A percentile compares a stretch with the other conserved stretches of the same genome.
phyloP scores from a whole-genome alignment of 306 rosid genomes.

The Quercus agrifolia region DNA sequence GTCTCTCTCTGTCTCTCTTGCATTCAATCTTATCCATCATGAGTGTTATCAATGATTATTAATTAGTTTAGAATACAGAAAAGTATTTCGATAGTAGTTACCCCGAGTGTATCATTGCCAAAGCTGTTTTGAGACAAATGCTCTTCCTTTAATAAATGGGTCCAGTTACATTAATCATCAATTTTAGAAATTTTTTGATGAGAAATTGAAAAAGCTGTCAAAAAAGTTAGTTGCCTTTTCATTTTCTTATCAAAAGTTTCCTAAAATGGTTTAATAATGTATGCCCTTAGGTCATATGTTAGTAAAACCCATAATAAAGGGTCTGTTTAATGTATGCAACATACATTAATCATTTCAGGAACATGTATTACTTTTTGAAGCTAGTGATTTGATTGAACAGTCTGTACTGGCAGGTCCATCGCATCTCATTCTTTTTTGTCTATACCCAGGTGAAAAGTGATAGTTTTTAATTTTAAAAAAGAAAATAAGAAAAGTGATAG shows the following conservation, averaged over 20 bases:
- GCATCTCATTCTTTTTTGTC: neutral
- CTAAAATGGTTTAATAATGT: too few species aligned
- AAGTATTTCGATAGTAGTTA: neutral
- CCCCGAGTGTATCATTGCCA: neutral
- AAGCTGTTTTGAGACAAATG: neutral
- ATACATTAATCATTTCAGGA: neutral
- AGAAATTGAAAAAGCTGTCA: too few species aligned
- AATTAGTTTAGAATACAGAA: neutral
- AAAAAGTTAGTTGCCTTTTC: too few species aligned
- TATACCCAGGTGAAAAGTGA: neutral
- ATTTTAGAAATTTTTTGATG: neutral
- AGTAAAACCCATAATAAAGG: too few species aligned
- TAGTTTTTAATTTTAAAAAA: neutral
- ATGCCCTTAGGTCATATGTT: too few species aligned
- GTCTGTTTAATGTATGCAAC: too few species aligned
- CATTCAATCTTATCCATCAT: neutral
- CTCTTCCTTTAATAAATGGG: neutral
- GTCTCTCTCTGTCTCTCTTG: constrained; percentile 32
- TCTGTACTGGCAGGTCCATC: neutral
- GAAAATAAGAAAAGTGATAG: neutral
- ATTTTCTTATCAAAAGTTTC: too few species aligned
- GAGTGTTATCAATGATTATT: neutral
- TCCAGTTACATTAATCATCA: neutral
- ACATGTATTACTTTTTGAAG: neutral
- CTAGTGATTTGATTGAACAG: too few species aligned